Evolutionary conservation across 202 grass and related monocot genomes (phyloP), one percentile per base, ranked within the genome.

Genomic region (Setaria italica): DNA sequence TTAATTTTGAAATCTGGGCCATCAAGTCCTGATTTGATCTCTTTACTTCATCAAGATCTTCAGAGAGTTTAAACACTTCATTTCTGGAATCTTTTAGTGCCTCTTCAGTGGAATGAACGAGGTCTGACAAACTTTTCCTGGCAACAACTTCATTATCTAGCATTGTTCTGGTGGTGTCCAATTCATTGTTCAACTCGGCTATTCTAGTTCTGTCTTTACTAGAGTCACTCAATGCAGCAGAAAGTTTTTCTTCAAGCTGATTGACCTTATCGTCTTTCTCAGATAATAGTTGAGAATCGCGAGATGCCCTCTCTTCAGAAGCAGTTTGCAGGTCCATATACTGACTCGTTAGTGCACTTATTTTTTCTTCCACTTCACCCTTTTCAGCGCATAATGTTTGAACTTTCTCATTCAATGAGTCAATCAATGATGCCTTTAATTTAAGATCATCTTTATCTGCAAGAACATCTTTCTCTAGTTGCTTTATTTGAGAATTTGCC

Each of bases 211-310:
- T 90, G 76, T 86, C 70, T 63, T 88, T 85, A 83, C 29, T 88
- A 54, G 73, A 67, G 74, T 94, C 90, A 78, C 21, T 87, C 83
- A 94, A 78, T 74, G 87, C 88, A 86, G 82, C 32, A 67, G 88
- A 88, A 77, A 99, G 93, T 57, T 92, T 90, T 87, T 92, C 88
- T 91, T 92, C 86, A 70, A 96, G 80, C 79, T 88, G 51, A 85
- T 90, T 79, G 35, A 94, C 82, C 42, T 85, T 70, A 67, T 62
- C 57, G 91, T 92, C 92, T 88, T 94, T 96, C 83, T 92, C 80
- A 6, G 65, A 79, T 80, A 99, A 78, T 69, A 96, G 77, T 86
- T 96, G 87, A 17, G 82, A 91, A 89, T 92, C 85, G 1, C 7
- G 51, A 70, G 82, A 89, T 81, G 87, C 92, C 76, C 85, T 89